Evolutionary conservation across 345 rosid species (phyloP), one percentile per base, ranked within the genome.

Genomic region (Bruguiera parviflora): DNA sequence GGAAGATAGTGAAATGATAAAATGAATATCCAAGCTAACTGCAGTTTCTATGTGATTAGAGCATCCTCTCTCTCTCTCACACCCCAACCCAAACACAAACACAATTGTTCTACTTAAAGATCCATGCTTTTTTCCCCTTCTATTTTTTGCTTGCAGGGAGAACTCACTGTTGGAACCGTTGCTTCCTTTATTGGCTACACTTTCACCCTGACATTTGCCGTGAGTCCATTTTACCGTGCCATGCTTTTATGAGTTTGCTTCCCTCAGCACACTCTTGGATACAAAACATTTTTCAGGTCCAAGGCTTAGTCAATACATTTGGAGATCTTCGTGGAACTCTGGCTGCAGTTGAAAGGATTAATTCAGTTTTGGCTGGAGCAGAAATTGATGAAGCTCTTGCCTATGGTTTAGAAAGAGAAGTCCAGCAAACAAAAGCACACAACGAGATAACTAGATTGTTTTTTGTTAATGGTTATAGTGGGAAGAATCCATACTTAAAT

Each of bases 141-240:
- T 21, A 6, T 59, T 35, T 72, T 22, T 67, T 77, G 35, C 67
- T 77, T 73, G 74, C 87, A 94, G 98, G 98, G 98, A 27, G 89
- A 87, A 78, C 81, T 94, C 59, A 87, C 98, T 73, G 87, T 94
- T 65, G 98, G 97, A 74, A 86, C 88, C 22, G 79, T 91, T 79
- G 97, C 94, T 73, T 94, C 98, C 20, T 94, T 91, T 80, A 87
- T 94, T 56, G 98, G 97, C 79, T 94, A 91, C 83, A 91, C 95
- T 49, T 94, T 91, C 82, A 94, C 97, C 18, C 77, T 94, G 61
- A 94, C 98, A 49, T 94, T 91, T 86, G 92, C 89, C 22, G 97
- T 91, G 76, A 94, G 95, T 80, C 64, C 75, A 61, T 52, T 58
- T 63, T 68, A 68, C 58, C 74, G 60, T 65, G 70, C 67, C 29